Evolutionary conservation across 257 asterid species (phyloP).

Genomic region (Solanum chilense): DNA sequence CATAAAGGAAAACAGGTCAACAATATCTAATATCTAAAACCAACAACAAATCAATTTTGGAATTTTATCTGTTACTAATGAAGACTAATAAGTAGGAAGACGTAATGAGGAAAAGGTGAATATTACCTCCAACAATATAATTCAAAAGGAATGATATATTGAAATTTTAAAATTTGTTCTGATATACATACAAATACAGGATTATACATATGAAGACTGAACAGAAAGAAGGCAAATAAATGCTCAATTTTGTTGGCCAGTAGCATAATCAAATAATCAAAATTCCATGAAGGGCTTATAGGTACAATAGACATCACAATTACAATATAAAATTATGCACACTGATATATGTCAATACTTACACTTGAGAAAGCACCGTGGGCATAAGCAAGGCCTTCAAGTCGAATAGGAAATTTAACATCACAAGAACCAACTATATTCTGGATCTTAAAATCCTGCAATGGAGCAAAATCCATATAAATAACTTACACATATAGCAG

Average conservation of each 20-base stretch:
- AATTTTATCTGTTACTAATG: not conserved
- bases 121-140: not conserved
- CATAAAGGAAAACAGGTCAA: not conserved
- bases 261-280: not conserved
- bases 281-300: not conserved
- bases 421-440: constrained; percentile 76
- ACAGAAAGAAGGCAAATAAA: not conserved
- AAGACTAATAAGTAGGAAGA: not conserved
- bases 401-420: constrained; percentile 66
- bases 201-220: not conserved
- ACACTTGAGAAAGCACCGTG: constrained; percentile 81
- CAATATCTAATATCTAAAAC: not conserved
- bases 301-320: not conserved
- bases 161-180: not conserved
- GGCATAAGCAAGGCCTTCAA: constrained; percentile 70
- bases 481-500: not conserved
- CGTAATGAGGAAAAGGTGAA: not conserved
- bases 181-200: not conserved
- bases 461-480: not conserved
- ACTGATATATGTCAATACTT: constrained; percentile 5
- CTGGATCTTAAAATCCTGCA: constrained; percentile 72
- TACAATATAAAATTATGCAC: not conserved
- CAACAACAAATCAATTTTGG: not conserved
- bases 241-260: not conserved
- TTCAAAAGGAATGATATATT: not conserved